phyloP scores from a whole-genome alignment of 2,329 filamentous ascomycete genomes.

The Xylaria sp. region DNA sequence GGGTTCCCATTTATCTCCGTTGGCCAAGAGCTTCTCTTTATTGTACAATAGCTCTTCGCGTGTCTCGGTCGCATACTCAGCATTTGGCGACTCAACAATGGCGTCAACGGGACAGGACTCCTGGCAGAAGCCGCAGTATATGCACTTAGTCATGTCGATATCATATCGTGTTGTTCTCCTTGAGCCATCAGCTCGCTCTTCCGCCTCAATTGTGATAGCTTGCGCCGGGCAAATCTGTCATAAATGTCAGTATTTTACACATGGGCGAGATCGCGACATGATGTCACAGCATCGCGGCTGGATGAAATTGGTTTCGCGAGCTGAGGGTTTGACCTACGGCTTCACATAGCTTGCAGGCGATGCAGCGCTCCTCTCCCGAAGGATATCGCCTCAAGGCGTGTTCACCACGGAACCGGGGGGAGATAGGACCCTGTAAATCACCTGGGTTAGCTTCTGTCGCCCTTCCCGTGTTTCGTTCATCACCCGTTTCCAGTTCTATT shows the following conservation, averaged over 20 bases:
- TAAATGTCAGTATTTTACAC: constrained; percentile 22
- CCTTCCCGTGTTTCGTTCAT: constrained; percentile 31
- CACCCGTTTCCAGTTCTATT: neutral
- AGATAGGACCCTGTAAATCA: constrained; percentile 81
- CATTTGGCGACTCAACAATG: constrained; percentile 73
- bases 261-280: no score
- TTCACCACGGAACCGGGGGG: constrained; percentile 96
- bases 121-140: constrained; percentile 99
- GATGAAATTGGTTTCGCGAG: neutral
- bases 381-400: constrained; percentile 96
- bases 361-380: constrained; percentile 97
- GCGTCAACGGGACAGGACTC: constrained; percentile 98
- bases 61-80: constrained; percentile 71
- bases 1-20: constrained; percentile 97
- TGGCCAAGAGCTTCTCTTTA: constrained; percentile 90
- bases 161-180: constrained; percentile 97
- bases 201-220: constrained; percentile 98
- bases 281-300: neutral
- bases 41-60: constrained; percentile 97
- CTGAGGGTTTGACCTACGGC: constrained; percentile 63
- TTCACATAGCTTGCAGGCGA: constrained; percentile 99
- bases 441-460: constrained; percentile 38
- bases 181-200: constrained; percentile 95
- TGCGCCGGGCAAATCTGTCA: constrained; percentile 90
- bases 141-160: constrained; percentile 99